phyloP scores from a whole-genome alignment of 139 green algal genomes.

The Desmodesmus armatus region DNA sequence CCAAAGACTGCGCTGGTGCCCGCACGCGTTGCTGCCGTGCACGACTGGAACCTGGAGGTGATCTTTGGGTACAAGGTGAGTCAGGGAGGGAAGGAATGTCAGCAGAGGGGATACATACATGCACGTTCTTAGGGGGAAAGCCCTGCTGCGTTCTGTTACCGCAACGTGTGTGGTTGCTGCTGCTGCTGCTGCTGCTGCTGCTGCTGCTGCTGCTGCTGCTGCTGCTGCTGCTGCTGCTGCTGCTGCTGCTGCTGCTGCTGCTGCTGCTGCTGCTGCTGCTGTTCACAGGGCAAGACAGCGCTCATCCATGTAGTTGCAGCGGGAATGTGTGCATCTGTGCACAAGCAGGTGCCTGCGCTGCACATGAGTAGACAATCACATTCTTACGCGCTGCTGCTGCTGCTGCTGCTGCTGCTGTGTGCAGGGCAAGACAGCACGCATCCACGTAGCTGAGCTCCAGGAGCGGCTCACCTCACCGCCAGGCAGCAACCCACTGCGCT shows the following conservation, averaged over 20 bases:
- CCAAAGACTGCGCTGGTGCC: slow-evolving; percentile 9
- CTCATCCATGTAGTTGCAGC: slow-evolving; percentile 33
- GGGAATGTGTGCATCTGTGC: no score
- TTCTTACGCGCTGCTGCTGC: not conserved
- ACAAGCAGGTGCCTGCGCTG: no score
- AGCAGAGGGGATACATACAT: no score
- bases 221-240: not conserved
- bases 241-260: not conserved
- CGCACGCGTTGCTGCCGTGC: not conserved
- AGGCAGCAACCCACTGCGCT: slow-evolving; percentile 42
- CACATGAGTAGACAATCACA: not conserved
- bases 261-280: slow-evolving; percentile 3
- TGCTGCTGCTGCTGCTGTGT: slow-evolving; percentile 7
- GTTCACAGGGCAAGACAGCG: slow-evolving; percentile 23
- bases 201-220: no score
- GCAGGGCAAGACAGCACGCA: slow-evolving; percentile 25
- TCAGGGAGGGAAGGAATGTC: no score
- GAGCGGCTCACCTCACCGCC: not conserved
- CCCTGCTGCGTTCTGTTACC: no score
- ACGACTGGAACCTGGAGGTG: slow-evolving; percentile 27
- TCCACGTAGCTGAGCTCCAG: slow-evolving; percentile 38
- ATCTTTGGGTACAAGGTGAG: slow-evolving; percentile 39
- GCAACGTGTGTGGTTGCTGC: no score
- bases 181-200: not conserved
- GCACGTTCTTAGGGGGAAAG: no score